Percentiles rank a stretch among this genome's conserved stretches.
Conservation (phyloP, 2,329 filamentous ascomycete genomes). For the Venturia pyrina region DNA sequence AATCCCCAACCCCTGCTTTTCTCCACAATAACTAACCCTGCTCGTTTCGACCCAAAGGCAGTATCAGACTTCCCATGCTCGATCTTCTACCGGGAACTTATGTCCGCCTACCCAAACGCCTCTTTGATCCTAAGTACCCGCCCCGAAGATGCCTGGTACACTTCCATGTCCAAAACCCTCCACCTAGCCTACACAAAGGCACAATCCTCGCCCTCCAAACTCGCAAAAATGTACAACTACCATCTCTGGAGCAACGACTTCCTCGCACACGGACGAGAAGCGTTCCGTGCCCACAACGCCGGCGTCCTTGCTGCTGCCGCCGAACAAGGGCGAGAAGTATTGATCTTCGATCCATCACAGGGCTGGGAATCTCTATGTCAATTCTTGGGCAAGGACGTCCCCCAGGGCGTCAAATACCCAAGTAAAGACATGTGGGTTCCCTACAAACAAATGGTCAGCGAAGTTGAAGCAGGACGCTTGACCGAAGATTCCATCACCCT, state of each 20-base stretch:
- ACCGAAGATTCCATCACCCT: background rate
- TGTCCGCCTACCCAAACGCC: conserved; percentile 61
- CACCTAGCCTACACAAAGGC: background rate
- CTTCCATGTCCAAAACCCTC: conserved; percentile 20
- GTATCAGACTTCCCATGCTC: conserved; percentile 61
- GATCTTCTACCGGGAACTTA: conserved; percentile 59
- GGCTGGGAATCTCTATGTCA: conserved; percentile 46
- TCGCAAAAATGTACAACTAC: background rate
- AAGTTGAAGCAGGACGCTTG: background rate
- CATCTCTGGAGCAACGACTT: conserved; percentile 53
- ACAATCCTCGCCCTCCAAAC: background rate
- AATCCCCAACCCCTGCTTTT: background rate
- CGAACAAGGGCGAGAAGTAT: conserved; percentile 32
- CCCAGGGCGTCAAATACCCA: conserved; percentile 21
- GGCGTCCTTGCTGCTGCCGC: conserved; percentile 39
- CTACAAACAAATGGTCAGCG: background rate
- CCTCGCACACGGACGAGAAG: conserved; percentile 52
- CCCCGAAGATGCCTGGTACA: conserved; percentile 55
- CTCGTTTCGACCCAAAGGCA: conserved; percentile 29
- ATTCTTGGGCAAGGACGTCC: conserved; percentile 43
- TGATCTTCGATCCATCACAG: conserved; percentile 45
- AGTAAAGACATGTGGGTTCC: conserved; percentile 3
- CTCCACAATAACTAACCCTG: background rate
- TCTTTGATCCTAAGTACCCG: conserved; percentile 60
- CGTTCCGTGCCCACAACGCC: conserved; percentile 48